Conservation (phyloP, 2,329 filamentous ascomycete genomes). For the Knoxdaviesia capensis region DNA sequence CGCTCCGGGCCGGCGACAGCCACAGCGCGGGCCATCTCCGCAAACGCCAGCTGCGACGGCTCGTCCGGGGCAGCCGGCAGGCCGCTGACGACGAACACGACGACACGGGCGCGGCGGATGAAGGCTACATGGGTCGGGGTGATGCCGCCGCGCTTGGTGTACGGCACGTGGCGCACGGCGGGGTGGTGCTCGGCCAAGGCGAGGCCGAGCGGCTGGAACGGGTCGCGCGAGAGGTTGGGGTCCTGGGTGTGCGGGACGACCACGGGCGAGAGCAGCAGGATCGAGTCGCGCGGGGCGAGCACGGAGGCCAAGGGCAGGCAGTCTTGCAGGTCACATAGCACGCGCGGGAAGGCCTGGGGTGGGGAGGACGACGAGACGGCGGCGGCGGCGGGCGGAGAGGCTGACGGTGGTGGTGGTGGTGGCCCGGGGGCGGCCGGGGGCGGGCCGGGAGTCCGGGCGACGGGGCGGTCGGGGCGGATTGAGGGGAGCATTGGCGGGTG, state of each 20-base stretch:
- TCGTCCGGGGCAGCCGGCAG: constrained; percentile 21
- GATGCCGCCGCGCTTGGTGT: constrained; percentile 41
- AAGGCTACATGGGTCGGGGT: constrained; percentile 43
- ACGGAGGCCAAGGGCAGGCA: constrained; percentile 26
- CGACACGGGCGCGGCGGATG: constrained; percentile 34
- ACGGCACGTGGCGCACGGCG: constrained; percentile 51
- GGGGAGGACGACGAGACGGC: constrained; percentile 6
- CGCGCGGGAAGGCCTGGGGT: constrained; percentile 6
- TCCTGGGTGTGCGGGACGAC: constrained; percentile 23
- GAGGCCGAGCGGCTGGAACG: constrained; percentile 51
- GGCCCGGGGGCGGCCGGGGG: too few species aligned
- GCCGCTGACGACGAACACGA: constrained; percentile 40
- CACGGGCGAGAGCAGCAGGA: constrained; percentile 41
- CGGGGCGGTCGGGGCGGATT: neutral
- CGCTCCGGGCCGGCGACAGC: too few species aligned
- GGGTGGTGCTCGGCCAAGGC: constrained; percentile 38
- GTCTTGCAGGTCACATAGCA: constrained; percentile 21
- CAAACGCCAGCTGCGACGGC: constrained; percentile 29
- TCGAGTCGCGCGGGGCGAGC: constrained; percentile 26
- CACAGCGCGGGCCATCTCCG: constrained; percentile 18
- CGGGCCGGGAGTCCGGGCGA: too few species aligned
- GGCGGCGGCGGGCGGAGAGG: constrained; percentile 1
- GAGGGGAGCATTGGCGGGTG: too few species aligned
- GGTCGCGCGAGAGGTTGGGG: constrained; percentile 31
- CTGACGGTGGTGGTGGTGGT: neutral